Conservation (phyloP, 2,329 filamentous ascomycete species). For the Colletotrichum viniferum region DNA sequence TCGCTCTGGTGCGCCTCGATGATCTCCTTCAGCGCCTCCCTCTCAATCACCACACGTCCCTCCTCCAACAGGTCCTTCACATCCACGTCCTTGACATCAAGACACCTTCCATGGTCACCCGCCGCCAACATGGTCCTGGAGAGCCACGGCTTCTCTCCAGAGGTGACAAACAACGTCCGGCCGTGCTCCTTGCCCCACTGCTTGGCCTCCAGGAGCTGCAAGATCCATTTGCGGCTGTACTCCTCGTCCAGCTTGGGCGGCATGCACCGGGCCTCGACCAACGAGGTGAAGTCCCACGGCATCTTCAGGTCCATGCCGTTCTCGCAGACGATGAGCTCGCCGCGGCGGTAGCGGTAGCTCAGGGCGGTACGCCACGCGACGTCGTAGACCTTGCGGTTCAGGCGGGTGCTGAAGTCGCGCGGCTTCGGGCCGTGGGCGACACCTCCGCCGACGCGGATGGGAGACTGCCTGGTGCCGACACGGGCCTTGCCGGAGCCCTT, state of each 20-base stretch:
- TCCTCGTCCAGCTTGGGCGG: conserved; percentile 56
- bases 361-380: conserved; percentile 93
- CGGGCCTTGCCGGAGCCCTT: conserved; percentile 87
- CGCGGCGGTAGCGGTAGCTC: conserved; percentile 86
- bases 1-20: conserved; percentile 75
- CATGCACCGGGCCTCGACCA: conserved; percentile 42
- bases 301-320: conserved; percentile 73
- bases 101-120: conserved; percentile 69
- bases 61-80: conserved; percentile 93
- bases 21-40: conserved; percentile 76
- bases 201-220: conserved; percentile 73
- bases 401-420: conserved; percentile 83
- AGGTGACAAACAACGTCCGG: conserved; percentile 77
- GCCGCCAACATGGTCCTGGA: conserved; percentile 69
- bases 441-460: conserved; percentile 83
- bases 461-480: conserved; percentile 80
- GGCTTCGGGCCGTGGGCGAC: conserved; percentile 90
- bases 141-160: conserved; percentile 63
- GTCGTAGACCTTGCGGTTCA: conserved; percentile 92
- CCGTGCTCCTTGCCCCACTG: conserved; percentile 70
- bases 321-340: conserved; percentile 85
- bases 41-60: conserved; percentile 86
- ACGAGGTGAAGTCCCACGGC: conserved; percentile 51
- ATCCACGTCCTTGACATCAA: conserved; percentile 81
- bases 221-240: conserved; percentile 66